Percentiles rank a stretch among this genome's conserved stretches.
Conservation (phyloP, 2,329 filamentous ascomycete species). For the Penicillium nordicum region DNA sequence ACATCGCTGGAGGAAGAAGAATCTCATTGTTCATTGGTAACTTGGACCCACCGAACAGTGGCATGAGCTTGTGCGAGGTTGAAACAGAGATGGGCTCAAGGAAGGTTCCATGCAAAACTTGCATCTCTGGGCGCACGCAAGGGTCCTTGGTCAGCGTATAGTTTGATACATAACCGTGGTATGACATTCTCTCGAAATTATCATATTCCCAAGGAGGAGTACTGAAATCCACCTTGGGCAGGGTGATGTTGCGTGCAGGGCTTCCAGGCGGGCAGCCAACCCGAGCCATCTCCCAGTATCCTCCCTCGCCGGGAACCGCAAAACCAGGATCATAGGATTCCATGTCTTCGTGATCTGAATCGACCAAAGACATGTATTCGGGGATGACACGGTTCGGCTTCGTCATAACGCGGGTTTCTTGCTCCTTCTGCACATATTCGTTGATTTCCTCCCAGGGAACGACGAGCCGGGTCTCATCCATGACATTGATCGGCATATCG, state of each 20-base stretch:
- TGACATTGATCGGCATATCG: conserved; percentile 48
- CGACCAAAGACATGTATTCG: conserved; percentile 12
- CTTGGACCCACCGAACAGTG: conserved; percentile 52
- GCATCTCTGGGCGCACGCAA: conserved; percentile 46
- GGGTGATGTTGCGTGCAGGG: conserved; percentile 17
- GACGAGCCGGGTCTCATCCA: conserved; percentile 49
- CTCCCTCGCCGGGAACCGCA: conserved; percentile 12
- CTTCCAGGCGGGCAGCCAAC: conserved; percentile 36
- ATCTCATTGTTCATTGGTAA: conserved; percentile 52
- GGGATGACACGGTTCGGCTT: background rate
- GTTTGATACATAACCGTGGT: conserved; percentile 48
- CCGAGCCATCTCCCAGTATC: conserved; percentile 45
- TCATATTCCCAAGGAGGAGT: conserved; percentile 18
- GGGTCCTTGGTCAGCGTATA: conserved; percentile 46
- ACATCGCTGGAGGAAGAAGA: conserved; percentile 49
- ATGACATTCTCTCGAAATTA: conserved; percentile 36
- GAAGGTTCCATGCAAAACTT: conserved; percentile 48
- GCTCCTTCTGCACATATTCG: conserved; percentile 36
- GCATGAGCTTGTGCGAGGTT: conserved; percentile 45
- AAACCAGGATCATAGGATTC: conserved; percentile 15
- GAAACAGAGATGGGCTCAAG: conserved; percentile 48
- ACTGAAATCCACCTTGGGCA: conserved; percentile 36
- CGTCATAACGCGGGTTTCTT: conserved; percentile 11
- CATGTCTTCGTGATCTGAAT: conserved; percentile 5
- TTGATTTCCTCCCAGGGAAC: conserved; percentile 48